These are phyloP conservation scores for Penicillium cosmopolitanum DNA, from an alignment of 495 filamentous ascomycete species.

Conservation along the genomic window DNA sequence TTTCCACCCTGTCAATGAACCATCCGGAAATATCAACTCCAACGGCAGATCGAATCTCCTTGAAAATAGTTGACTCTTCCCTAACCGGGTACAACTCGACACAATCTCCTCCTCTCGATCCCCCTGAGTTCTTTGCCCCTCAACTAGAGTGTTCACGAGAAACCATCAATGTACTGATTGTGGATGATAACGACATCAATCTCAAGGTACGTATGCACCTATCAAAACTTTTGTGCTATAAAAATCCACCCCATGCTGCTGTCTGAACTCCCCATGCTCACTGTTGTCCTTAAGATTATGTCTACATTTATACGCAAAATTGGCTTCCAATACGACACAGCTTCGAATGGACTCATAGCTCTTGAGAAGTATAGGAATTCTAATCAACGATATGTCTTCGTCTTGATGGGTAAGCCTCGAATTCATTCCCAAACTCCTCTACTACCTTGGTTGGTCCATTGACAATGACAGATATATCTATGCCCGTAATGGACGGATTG, in stretches of 20 bases:
- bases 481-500: slow-evolving; percentile 69
- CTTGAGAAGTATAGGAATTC: slow-evolving; percentile 52
- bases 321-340: slow-evolving; percentile 51
- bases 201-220: slow-evolving; percentile 33
- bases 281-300: slow-evolving; percentile 35
- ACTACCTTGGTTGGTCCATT: neutral
- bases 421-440: neutral
- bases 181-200: slow-evolving; percentile 56
- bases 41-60: neutral
- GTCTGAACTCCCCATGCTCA: neutral
- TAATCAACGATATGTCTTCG: slow-evolving; percentile 45
- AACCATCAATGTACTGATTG: slow-evolving; percentile 39
- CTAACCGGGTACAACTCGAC: neutral
- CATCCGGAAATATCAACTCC: neutral
- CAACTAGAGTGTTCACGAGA: neutral
- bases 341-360: slow-evolving; percentile 61
- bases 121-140: neutral
- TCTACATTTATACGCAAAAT: slow-evolving; percentile 59
- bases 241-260: neutral
- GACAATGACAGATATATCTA: slow-evolving; percentile 55
- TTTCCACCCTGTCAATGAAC: neutral
- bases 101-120: neutral
- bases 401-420: slow-evolving; percentile 58
- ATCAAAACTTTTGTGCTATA: neutral
- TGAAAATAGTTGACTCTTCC: neutral